A percentile compares a stretch with the other conserved stretches of the same genome.
Evolutionary conservation across 305 asterid genomes (phyloP).

Genomic region (Caryopteris hybrid): DNA sequence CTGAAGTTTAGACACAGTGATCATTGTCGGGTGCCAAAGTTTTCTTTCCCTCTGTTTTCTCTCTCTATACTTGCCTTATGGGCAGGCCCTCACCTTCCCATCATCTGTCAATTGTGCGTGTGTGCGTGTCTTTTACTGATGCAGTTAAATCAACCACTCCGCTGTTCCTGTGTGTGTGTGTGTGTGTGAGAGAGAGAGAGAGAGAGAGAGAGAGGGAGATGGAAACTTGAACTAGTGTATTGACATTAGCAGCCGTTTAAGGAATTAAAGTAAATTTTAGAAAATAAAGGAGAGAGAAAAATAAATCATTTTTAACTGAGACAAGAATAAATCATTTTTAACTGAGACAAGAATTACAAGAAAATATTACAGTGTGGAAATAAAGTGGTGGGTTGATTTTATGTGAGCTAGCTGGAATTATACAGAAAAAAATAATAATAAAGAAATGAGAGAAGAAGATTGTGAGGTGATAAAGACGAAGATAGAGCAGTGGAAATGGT

Average conservation of each 20-base stretch:
- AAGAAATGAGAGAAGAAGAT: conserved; percentile 40
- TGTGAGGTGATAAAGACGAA: conserved; percentile 56
- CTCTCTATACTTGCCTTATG: conserved; percentile 27
- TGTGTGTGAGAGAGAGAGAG: no score
- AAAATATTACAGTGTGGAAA: neutral
- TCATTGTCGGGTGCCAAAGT: conserved; percentile 55
- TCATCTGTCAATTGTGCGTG: conserved; percentile 38
- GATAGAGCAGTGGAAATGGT: conserved; percentile 80
- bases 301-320: no score
- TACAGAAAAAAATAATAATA: neutral
- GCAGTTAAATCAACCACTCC: conserved; percentile 26
- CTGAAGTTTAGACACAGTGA: conserved; percentile 49
- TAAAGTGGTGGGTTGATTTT: conserved; percentile 14
- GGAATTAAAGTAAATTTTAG: no score
- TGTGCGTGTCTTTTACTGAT: conserved; percentile 25
- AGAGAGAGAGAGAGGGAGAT: no score
- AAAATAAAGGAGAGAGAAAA: no score
- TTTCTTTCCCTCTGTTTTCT: conserved; percentile 17
- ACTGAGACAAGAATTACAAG: neutral
- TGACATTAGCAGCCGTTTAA: neutral
- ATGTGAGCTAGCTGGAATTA: neutral
- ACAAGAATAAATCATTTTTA: neutral
- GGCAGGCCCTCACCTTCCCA: conserved; percentile 32
- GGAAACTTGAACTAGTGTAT: no score
- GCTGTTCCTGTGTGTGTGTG: no score